Evolutionary conservation across 306 rosid genomes (phyloP), one percentile per base, ranked within the genome.

Genomic region (Rosa persica): DNA sequence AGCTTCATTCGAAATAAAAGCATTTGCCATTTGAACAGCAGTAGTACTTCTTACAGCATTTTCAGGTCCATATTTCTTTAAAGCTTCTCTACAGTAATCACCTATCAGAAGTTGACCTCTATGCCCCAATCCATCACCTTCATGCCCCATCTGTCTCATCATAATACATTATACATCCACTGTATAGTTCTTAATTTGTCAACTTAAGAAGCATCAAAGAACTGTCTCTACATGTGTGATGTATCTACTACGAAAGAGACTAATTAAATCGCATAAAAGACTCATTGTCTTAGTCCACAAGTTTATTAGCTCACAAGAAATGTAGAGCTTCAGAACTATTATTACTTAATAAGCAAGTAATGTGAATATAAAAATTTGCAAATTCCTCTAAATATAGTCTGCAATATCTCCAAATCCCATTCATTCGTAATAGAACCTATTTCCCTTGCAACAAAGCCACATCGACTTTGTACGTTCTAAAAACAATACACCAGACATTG

Each of bases 1-100:
- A 42, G 39, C 30, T 67, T 67, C 72, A 67, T 60, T 20, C n/a
- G 34, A 67, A 67, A n/a, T 51, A 67, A 67, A 30, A 67, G 2
- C 27, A 20, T 17, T 12, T 10, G 19, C 30, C 72, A 67, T 23
- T 52, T 25, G 19, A 60, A 60, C 17, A 25, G 38, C 39, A 43
- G 9, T n/a, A 43, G 12, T 69, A 2, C 34, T 46, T 4, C 5
- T 25, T 22, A 46, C 36, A 23, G n/a, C 23, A 70, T 15, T 16
- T 42, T 40, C 27, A 39, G 15, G 22, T 8, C 58, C 74, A n/a
- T 13, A 10, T 47, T 46, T 47, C 4, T 13, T 27, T 25, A 46
- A 27, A 27, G 23, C 58, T 47, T 64, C 12, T 70, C 16, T 68
- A 42, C 12, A 47, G 40, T 27, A 70, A 22, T 23, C 7, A 67